phyloP scores from a whole-genome alignment of 2,329 filamentous ascomycete genomes.

The Chaetomium sp. region DNA sequence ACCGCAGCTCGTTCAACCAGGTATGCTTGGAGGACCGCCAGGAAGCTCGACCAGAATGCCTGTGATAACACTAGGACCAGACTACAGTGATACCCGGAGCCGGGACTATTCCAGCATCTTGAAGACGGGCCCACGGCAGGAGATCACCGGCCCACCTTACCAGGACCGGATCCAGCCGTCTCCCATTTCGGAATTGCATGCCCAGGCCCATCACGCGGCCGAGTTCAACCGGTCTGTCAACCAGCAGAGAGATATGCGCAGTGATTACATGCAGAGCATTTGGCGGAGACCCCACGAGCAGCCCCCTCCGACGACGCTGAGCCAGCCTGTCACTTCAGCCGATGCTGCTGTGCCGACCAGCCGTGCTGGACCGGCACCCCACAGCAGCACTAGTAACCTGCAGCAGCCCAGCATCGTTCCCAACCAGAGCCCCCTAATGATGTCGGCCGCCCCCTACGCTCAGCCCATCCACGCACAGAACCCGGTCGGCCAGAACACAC shows the following conservation, averaged over 20 bases:
- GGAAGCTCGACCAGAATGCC: slow-evolving; percentile 73
- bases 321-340: slow-evolving; percentile 49
- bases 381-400: slow-evolving; percentile 56
- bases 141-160: slow-evolving; percentile 84
- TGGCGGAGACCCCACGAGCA: slow-evolving; percentile 85
- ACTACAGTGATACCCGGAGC: slow-evolving; percentile 74
- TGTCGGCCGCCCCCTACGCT: slow-evolving; percentile 66
- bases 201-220: slow-evolving; percentile 83
- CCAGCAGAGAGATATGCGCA: slow-evolving; percentile 75
- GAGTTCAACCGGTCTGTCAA: slow-evolving; percentile 88
- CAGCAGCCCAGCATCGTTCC: slow-evolving; percentile 61
- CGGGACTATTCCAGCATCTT: slow-evolving; percentile 81
- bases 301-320: slow-evolving; percentile 54
- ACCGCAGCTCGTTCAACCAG: slow-evolving; percentile 70
- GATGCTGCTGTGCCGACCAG: slow-evolving; percentile 52
- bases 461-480: slow-evolving; percentile 72
- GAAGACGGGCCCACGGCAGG: slow-evolving; percentile 80
- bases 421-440: slow-evolving; percentile 67
- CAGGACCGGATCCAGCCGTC: slow-evolving; percentile 82
- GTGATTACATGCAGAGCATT: slow-evolving; percentile 75
- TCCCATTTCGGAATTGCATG: slow-evolving; percentile 75
- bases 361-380: slow-evolving; percentile 60
- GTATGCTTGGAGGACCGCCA: slow-evolving; percentile 66
- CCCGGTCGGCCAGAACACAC: slow-evolving; percentile 69
- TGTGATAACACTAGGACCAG: slow-evolving; percentile 80